Conservation (phyloP, 2,329 filamentous ascomycete genomes). For the Achaetomium macrosporum region DNA sequence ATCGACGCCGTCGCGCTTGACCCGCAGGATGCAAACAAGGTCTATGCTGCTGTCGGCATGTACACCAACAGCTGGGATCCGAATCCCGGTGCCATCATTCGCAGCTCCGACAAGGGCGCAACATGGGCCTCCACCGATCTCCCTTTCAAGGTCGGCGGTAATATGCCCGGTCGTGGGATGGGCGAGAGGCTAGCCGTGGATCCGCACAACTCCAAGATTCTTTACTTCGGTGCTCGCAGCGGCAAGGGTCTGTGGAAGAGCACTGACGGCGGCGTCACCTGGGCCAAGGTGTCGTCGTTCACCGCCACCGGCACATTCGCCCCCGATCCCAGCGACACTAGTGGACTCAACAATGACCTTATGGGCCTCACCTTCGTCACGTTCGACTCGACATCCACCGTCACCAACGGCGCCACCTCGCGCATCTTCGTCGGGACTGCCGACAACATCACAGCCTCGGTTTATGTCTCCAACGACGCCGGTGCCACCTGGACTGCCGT, state of each 20-base stretch:
- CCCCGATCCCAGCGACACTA: constrained; percentile 39
- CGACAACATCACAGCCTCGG: constrained; percentile 45
- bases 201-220: constrained; percentile 49
- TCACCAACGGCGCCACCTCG: constrained; percentile 42
- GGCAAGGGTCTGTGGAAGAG: constrained; percentile 55
- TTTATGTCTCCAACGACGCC: constrained; percentile 49
- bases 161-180: constrained; percentile 56
- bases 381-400: constrained; percentile 47
- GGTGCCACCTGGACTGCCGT: constrained; percentile 48
- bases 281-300: constrained; percentile 47
- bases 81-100: constrained; percentile 48
- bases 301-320: constrained; percentile 45
- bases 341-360: constrained; percentile 41
- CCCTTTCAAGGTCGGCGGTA: constrained; percentile 55
- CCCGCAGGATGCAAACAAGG: constrained; percentile 43
- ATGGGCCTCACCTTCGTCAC: constrained; percentile 48
- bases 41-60: constrained; percentile 49
- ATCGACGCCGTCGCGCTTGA: constrained; percentile 53
- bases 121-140: constrained; percentile 47
- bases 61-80: constrained; percentile 58
- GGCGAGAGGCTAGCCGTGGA: constrained; percentile 55
- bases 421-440: constrained; percentile 53
- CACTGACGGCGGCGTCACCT: constrained; percentile 49
- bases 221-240: constrained; percentile 54
- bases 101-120: constrained; percentile 47